These are phyloP conservation scores for Oryza meyeriana DNA, from an alignment of 176 grass and related monocot species.

Conservation along the genomic window DNA sequence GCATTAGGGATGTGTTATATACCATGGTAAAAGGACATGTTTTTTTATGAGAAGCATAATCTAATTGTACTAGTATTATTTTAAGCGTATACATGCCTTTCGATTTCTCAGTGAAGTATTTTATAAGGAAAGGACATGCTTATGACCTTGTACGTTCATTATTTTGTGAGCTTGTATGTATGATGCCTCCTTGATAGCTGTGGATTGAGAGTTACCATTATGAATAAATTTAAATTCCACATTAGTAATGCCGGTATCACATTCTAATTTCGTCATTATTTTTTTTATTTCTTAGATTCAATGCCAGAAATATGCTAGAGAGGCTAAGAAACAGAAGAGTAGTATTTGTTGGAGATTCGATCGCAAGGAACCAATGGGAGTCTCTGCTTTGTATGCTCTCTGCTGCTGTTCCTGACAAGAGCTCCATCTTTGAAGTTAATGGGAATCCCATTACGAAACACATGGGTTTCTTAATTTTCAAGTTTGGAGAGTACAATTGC, in stretches of 20 bases:
- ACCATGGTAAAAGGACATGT: not conserved
- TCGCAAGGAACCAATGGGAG: conserved; percentile 93
- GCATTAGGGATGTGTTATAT: not conserved
- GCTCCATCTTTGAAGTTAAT: conserved; percentile 75
- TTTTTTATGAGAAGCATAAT: not conserved
- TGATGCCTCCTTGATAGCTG: not conserved
- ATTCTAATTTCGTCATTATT: conserved; percentile 27
- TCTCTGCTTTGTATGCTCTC: conserved; percentile 84
- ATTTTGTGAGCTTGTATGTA: not conserved
- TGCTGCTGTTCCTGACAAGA: conserved; percentile 47
- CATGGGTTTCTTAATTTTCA: conserved; percentile 83
- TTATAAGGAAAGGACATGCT: not conserved
- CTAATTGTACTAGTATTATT: not conserved
- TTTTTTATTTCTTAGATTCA: conserved; percentile 51
- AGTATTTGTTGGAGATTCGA: conserved; percentile 92
- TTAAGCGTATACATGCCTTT: not conserved
- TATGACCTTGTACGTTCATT: conserved; percentile 6
- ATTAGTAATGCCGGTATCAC: not conserved
- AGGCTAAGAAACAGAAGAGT: conserved; percentile 63
- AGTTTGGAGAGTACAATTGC: conserved; percentile 79
- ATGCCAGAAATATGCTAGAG: conserved; percentile 66
- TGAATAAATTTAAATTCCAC: not conserved
- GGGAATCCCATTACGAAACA: conserved; percentile 91
- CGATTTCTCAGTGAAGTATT: not conserved
- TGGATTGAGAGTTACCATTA: not conserved